Evolutionary conservation across 2,329 filamentous ascomycete species (phyloP), one percentile per base, ranked within the genome.

Genomic region (Pestalotiopsis sp.): DNA sequence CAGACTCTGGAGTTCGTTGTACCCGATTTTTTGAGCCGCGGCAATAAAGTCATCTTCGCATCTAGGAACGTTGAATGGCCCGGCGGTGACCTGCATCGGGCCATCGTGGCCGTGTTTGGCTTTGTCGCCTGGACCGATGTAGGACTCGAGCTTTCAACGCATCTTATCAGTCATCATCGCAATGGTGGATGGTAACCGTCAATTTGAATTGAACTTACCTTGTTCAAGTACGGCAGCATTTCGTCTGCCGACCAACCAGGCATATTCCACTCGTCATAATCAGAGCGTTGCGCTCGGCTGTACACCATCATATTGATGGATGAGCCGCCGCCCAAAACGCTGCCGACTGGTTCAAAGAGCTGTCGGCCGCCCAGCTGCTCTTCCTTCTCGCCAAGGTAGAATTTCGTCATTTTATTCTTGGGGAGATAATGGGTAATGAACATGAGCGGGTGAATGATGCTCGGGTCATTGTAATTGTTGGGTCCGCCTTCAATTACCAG

Each of bases 291-390:
- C 23, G 75, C 78, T 11, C 80, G 73, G 2, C 73, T 74, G 64
- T 79, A 80, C 77, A 85, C 83, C 80, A 84, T 82, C 70, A 84
- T 84, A 69, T 86, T 86, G 49, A 86, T 83, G 2, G 83, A 83
- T 0, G 81, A 83, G 9, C 87, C 87, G 20, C 88, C 88, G 25
- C 88, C 88, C 0, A 90, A 79, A 0, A 83, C 82, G 23, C 85
- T 85, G 5, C 80, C 82, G 4, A 73, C 71, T 0, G 80, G 80
- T 1, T 84, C 78, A 17, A 83, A 77, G 1, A 76, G 79, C 67
- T 82, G 80, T n/a, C 85, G 78, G 14, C 81, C 80, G 60, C 80
- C 83, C 2, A 89, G 80, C 25, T 85, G 73, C 31, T 73, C 66
- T 11, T 74, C 74, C 57, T 72, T 73, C 17, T 57, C 69, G 3